Percentiles rank a stretch among this genome's conserved stretches.
phyloP scores from a whole-genome alignment of 306 rosid genomes.

The Prunus mongolica region DNA sequence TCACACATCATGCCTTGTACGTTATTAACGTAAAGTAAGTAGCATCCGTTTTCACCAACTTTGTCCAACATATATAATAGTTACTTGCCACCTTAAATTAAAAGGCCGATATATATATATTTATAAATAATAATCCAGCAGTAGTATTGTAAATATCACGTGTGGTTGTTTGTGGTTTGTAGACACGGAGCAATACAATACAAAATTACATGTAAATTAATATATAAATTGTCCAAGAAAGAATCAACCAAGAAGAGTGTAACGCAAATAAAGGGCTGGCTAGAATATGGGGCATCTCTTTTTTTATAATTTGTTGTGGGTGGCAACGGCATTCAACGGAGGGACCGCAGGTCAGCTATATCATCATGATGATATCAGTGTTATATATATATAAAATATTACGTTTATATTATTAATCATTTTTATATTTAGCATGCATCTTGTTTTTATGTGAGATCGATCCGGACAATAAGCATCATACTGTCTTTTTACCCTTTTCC shows the following conservation, averaged over 20 bases:
- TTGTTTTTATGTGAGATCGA: background rate
- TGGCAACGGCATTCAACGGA: background rate
- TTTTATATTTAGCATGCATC: background rate
- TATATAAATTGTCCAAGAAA: background rate
- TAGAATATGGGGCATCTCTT: background rate
- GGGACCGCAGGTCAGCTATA: slow-evolving; percentile 12
- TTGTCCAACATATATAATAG: background rate
- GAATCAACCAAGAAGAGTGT: background rate
- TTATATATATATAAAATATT: background rate
- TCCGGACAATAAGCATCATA: background rate
- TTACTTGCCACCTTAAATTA: background rate
- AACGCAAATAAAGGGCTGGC: no score
- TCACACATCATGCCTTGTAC: background rate
- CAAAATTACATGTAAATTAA: background rate
- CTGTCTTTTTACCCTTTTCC: background rate
- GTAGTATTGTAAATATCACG: background rate
- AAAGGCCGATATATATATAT: background rate
- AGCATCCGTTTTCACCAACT: background rate
- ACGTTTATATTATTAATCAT: background rate
- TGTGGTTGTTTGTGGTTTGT: background rate
- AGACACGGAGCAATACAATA: background rate
- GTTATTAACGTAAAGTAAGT: background rate
- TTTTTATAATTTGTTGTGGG: background rate
- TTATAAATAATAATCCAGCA: background rate
- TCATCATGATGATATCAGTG: background rate